A percentile compares a stretch with the other conserved stretches of the same genome.
phyloP scores from a whole-genome alignment of 169 alveolate species.

The Plasmodium knowlesi region DNA sequence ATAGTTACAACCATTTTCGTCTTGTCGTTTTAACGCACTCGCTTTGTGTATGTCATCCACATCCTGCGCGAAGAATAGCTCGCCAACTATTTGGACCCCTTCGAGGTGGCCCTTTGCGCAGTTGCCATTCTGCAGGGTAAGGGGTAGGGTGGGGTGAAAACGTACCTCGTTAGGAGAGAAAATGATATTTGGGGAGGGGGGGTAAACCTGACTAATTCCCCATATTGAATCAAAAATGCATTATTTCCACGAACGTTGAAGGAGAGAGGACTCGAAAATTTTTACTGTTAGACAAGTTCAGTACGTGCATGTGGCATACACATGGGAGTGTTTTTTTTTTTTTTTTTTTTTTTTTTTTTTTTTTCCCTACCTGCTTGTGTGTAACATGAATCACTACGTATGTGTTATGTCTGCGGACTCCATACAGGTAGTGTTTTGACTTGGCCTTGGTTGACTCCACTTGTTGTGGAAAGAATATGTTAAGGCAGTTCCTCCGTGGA shows the following conservation, averaged over 20 bases:
- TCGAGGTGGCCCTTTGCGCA: background rate
- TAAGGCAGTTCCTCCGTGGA: background rate
- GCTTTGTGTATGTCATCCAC: background rate
- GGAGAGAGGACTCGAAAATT: background rate
- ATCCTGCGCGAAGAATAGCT: constrained; percentile 1
- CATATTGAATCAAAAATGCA: background rate
- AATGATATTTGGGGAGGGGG: too few species aligned
- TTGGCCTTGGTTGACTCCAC: background rate
- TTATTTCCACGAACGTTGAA: background rate
- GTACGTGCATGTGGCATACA: background rate
- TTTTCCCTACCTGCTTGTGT: constrained; percentile 2
- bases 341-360: background rate
- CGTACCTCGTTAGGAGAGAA: background rate
- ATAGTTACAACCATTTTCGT: background rate
- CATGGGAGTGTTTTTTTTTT: background rate
- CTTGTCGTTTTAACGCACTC: background rate
- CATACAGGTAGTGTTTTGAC: constrained; percentile 14
- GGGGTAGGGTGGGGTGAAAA: background rate
- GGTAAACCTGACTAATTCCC: background rate
- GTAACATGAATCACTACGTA: constrained; percentile 23
- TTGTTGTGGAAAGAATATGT: constrained; percentile 31
- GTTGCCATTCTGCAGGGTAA: background rate
- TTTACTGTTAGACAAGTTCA: background rate
- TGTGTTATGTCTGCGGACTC: constrained; percentile 16
- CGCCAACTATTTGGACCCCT: constrained; percentile 27